Percentiles rank a stretch among this genome's conserved stretches.
Conservation (phyloP, 2,329 filamentous ascomycete species). For the Cytospora mali region DNA sequence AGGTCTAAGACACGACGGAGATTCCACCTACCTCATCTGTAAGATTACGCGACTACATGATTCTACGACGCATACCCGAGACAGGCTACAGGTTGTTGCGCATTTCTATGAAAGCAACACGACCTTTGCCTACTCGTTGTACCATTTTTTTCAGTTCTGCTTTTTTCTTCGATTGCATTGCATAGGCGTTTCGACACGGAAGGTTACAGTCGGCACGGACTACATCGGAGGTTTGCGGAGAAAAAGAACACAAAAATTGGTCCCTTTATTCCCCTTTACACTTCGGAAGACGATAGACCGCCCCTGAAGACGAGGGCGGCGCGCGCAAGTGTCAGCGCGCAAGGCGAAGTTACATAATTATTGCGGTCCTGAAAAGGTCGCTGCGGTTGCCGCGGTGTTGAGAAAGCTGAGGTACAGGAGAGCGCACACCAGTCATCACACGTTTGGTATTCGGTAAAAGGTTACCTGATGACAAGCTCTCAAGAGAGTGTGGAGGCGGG, state of each 20-base stretch:
- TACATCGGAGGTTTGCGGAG: conserved; percentile 30
- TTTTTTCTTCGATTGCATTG: conserved; percentile 31
- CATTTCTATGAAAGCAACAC: conserved; percentile 16
- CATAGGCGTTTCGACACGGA: conserved; percentile 55
- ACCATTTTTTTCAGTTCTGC: conserved; percentile 25
- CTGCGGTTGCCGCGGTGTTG: conserved; percentile 12
- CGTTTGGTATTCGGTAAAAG: conserved; percentile 29
- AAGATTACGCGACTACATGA: conserved; percentile 43
- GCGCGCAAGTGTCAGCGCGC: conserved; percentile 21
- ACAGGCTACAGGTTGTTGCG: conserved; percentile 24
- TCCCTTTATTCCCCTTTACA: conserved; percentile 21
- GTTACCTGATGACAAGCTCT: conserved; percentile 27
- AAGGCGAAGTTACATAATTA: conserved; percentile 24
- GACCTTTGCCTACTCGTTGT: conserved; percentile 32
- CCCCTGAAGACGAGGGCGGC: conserved; percentile 34
- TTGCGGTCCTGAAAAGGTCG: conserved; percentile 28
- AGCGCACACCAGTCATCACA: conserved; percentile 22
- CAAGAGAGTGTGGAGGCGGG: conserved; percentile 15
- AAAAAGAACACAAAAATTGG: conserved; percentile 36
- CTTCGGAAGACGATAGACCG: conserved; percentile 29
- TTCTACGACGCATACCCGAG: conserved; percentile 44
- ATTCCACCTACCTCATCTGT: conserved; percentile 20
- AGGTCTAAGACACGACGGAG: conserved; percentile 46
- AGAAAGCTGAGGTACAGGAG: conserved; percentile 13
- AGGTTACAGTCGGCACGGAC: conserved; percentile 28